Evolutionary conservation across 2,329 filamentous ascomycete genomes (phyloP), one percentile per base, ranked within the genome.

Genomic region (Neofusicoccum cordaticola): DNA sequence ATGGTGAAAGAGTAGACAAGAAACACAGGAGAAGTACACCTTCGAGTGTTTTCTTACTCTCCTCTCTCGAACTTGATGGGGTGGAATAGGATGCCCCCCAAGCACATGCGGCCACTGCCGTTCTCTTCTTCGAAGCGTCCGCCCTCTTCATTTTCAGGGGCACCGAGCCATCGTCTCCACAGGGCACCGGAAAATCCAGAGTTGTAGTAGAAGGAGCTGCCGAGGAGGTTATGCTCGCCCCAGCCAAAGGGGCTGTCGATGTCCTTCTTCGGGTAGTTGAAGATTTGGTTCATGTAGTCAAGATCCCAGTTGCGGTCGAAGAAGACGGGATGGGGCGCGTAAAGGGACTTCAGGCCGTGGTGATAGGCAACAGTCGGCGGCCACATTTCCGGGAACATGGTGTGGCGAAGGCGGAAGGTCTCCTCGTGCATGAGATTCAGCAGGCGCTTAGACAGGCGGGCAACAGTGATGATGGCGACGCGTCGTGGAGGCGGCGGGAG

Each of bases 401-500:
- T 79, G 72, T 92, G 90, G 71, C 90, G 89, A 67, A 90, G 89
- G 13, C 85, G 83, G 67, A 89, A 81, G 62, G 90, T 91, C 74
- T 93, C 91, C 39, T 86, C 83, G 72, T 94, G 90, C 90, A 93
- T 93, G 67, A 88, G 84, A 69, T 91, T 85, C 39, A 94, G 81
- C 2, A 94, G 81, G 34, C 84, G 84, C 73, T 88, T 89, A 15
- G 90, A 93, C 7, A 92, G 80, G 61, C 91, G 86, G 1, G 89
- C 88, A 68, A 92, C 89, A 0, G 90, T 93, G 67, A 92, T 88
- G 70, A 93, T 90, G n/a, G 90, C 90, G 11, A 88, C 87, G 65
- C 91, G 86, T 62, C 90, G 87, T 12, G 90, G 90, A 0, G 90
- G 84, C 50, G 87, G 82, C 3, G 78, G 78, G 22, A 82, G 75